Base-by-base conservation (phyloP, 2,329 filamentous ascomycete species). In the Microsporum ferrugineum region DNA sequence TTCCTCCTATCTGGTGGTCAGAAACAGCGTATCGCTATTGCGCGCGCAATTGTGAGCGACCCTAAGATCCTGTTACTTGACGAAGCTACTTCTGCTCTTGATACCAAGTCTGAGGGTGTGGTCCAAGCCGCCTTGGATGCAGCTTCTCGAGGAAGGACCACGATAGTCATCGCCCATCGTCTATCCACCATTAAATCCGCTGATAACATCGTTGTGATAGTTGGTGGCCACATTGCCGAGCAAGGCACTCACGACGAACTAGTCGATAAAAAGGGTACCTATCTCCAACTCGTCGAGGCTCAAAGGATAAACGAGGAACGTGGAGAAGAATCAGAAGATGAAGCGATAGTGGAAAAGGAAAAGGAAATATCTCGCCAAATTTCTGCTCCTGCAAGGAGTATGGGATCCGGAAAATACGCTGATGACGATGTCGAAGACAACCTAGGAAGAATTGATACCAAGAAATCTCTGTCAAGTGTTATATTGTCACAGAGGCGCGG, bases 11-110 rank as follows among this genome's bases (percentile, higher is more conserved):
- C 89, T 60, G 94, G 94, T 72, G 94, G 94, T 39, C 94, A 99
- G 75, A 96, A 96, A 74, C 94, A 97, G 75, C 89, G 94, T 67
- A 95, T 97, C 70, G 91, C 92, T 10, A 96, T 97, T 73, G 91
- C 92, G 5, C 82, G 91, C 69, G 91, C 91, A 43, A 84, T 96
- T 61, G 89, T 96, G 34, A 92, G 88, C 17, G 88, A 96, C 68
- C 92, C 92, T 0, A 95, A 91, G 77, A 86, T 99, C 68, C 80
- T 99, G 0, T 82, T 99, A 0, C 85, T 99, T 3, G 94, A 99
- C 66, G 94, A 99, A 73, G 94, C 94, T 3, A 99, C 94, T 0
- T 94, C 88, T 41, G 91, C 91, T 2, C 81, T 99, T 0, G 94
- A 99, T 70, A 96, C 92, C 27, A 92, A 94, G 71, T 95, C 90